Conservation (phyloP, 805 yeast species). For the Ogataea paraovalis region DNA sequence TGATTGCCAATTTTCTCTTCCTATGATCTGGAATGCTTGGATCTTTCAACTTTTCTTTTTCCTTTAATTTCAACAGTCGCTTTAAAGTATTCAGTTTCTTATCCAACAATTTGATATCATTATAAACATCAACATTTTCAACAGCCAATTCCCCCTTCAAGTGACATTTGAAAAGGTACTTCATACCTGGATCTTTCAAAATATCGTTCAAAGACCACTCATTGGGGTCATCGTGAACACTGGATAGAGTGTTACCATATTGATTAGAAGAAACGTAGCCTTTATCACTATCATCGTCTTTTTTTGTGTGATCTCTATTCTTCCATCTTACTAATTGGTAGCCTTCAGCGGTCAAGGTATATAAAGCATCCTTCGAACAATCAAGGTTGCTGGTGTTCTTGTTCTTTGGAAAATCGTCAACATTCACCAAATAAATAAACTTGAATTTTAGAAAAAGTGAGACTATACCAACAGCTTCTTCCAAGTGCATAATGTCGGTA, state of each 20-base stretch:
- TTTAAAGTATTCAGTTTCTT: constrained; percentile 42
- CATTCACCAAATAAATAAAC: constrained; percentile 39
- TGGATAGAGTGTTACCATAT: not conserved
- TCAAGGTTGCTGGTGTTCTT: constrained; percentile 4
- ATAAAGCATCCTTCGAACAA: constrained; percentile 18
- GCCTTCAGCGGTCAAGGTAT: constrained; percentile 22
- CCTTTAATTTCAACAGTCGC: constrained; percentile 33
- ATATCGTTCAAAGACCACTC: constrained; percentile 36
- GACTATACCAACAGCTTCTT: constrained; percentile 53
- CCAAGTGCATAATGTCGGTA: constrained; percentile 57
- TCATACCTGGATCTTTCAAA: constrained; percentile 70
- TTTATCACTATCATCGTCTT: no score
- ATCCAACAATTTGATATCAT: constrained; percentile 51
- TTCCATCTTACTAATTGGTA: constrained; percentile 23
- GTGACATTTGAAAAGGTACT: constrained; percentile 63
- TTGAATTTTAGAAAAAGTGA: constrained; percentile 44
- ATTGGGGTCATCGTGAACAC: not conserved
- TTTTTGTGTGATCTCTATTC: not conserved
- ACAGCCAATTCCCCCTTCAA: constrained; percentile 60
- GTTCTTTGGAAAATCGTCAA: constrained; percentile 14
- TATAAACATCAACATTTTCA: constrained; percentile 73
- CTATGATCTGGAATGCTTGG: constrained; percentile 12
- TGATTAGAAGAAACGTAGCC: no score
- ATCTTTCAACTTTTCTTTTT: constrained; percentile 18
- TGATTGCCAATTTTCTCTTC: constrained; percentile 30